Evolutionary conservation across 2,329 filamentous ascomycete species (phyloP).

Genomic region (Xylaria polymorpha): DNA sequence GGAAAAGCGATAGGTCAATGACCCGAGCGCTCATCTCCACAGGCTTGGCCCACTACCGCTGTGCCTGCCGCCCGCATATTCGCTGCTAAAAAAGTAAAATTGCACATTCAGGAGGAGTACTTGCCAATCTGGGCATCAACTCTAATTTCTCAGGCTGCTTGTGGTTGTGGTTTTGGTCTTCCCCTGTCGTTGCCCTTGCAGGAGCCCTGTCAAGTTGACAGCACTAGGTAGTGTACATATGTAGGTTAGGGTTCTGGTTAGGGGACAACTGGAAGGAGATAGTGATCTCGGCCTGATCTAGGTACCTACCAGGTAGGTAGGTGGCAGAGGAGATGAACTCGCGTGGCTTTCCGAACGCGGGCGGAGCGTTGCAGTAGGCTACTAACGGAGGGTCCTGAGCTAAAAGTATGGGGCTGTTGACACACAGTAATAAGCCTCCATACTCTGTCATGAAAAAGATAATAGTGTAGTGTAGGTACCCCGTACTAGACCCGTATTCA

Average conservation of each 20-base stretch:
- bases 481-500: too few relatives aligned
- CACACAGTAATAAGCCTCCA: constrained; percentile 4
- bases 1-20: constrained; percentile 26
- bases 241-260: background rate
- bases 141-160: constrained; percentile 18
- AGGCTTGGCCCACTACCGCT: constrained; percentile 3
- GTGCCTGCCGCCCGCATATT: constrained; percentile 31
- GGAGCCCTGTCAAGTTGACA: background rate
- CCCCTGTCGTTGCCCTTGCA: background rate
- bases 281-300: too few relatives aligned
- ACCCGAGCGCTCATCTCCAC: constrained; percentile 23
- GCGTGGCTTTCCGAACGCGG: constrained; percentile 18
- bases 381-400: background rate
- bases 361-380: background rate
- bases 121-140: constrained; percentile 24
- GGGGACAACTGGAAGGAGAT: background rate
- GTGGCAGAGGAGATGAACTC: constrained; percentile 11
- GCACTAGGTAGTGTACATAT: background rate
- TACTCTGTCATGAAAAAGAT: constrained; percentile 7
- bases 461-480: background rate
- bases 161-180: background rate
- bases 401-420: background rate
- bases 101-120: constrained; percentile 18
- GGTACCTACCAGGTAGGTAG: too few relatives aligned
- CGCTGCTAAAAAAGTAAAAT: constrained; percentile 22